Evolutionary conservation across 2,329 filamentous ascomycete genomes (phyloP).

Genomic region (Coleophoma cylindrospora): DNA sequence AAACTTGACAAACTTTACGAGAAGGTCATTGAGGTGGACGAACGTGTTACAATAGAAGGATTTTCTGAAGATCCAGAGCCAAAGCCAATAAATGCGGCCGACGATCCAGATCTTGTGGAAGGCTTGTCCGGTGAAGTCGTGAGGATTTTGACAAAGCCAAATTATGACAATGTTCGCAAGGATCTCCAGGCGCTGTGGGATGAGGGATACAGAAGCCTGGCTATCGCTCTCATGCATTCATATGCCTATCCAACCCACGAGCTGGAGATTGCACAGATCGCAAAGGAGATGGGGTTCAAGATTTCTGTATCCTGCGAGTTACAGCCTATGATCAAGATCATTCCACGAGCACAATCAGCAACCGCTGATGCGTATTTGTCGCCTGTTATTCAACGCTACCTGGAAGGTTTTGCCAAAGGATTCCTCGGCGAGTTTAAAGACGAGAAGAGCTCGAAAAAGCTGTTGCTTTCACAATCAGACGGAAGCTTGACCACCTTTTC

Average conservation of each 20-base stretch:
- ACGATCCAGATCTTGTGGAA: constrained; percentile 45
- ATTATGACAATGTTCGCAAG: constrained; percentile 30
- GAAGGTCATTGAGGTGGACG: constrained; percentile 64
- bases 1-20: constrained; percentile 65
- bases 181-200: constrained; percentile 52
- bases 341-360: constrained; percentile 58
- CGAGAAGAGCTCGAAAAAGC: no score
- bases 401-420: constrained; percentile 55
- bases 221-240: constrained; percentile 62
- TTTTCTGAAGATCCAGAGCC: constrained; percentile 65
- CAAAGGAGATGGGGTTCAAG: constrained; percentile 57
- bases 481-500: constrained; percentile 37
- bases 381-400: constrained; percentile 61
- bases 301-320: constrained; percentile 59
- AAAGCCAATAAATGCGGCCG: constrained; percentile 39
- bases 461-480: constrained; percentile 51
- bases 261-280: constrained; percentile 53
- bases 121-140: constrained; percentile 62
- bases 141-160: constrained; percentile 49
- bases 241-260: constrained; percentile 65
- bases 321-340: constrained; percentile 65
- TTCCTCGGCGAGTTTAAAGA: constrained; percentile 55
- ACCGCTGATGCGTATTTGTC: constrained; percentile 65
- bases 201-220: constrained; percentile 54
- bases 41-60: constrained; percentile 65